These are phyloP conservation scores for Strobilomyces echinocephalus DNA, from an alignment of 768 basidiomycete genomes.

Conservation along the genomic window DNA sequence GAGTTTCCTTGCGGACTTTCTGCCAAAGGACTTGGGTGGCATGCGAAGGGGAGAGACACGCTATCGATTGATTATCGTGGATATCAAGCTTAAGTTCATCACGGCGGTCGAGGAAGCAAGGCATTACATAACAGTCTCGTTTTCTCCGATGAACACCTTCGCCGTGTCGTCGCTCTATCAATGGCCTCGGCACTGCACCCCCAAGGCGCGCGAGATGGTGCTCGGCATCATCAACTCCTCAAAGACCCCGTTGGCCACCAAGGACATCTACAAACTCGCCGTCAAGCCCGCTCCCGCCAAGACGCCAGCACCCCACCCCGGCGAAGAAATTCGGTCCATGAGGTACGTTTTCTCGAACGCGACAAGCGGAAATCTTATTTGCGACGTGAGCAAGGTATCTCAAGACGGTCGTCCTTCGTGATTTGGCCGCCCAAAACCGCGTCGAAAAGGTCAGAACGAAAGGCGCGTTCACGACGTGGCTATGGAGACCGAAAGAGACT, in stretches of 20 bases:
- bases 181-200: conserved; percentile 22
- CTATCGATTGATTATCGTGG: background rate
- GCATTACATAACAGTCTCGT: background rate
- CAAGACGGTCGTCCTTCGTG: conserved; percentile 47
- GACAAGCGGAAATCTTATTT: background rate
- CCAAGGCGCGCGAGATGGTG: conserved; percentile 19
- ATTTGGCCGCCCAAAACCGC: conserved; percentile 38
- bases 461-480: conserved; percentile 35
- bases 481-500: conserved; percentile 32
- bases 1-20: conserved; percentile 18
- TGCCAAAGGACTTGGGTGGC: background rate
- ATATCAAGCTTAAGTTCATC: background rate
- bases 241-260: conserved; percentile 22
- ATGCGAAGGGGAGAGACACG: conserved; percentile 1
- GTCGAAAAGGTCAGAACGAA: conserved; percentile 40
- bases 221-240: conserved; percentile 21
- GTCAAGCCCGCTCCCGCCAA: conserved; percentile 8
- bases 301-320: conserved; percentile 35
- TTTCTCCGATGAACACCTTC: conserved; percentile 7
- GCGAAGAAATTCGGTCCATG: conserved; percentile 52
- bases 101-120: background rate
- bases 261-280: conserved; percentile 24
- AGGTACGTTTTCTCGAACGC: conserved; percentile 31
- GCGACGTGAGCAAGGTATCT: conserved; percentile 41
- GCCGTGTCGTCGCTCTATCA: conserved; percentile 18